Evolutionary conservation across 495 filamentous ascomycete genomes (phyloP).

Genomic region (Xylaria palmicola): DNA sequence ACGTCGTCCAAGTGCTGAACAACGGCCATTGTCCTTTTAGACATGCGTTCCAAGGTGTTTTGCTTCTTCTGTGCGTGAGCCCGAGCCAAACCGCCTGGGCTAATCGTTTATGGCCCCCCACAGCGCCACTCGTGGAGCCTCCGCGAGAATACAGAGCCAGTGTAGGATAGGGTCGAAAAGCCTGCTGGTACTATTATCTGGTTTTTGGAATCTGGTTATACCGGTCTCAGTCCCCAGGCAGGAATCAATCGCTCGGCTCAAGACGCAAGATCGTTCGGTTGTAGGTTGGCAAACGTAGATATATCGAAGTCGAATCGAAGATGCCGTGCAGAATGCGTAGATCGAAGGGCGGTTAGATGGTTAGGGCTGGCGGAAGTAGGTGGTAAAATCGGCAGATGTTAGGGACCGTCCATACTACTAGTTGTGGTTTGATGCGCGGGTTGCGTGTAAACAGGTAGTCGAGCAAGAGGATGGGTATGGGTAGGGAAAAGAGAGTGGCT

Average conservation of each 20-base stretch:
- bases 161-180: neutral
- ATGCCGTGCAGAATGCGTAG: slow-evolving; percentile 1
- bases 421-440: neutral
- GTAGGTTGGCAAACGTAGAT: neutral
- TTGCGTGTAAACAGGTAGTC: too few relatives aligned
- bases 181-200: neutral
- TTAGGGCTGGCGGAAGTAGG: neutral
- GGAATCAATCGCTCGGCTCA: neutral
- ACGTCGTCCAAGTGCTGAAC: neutral
- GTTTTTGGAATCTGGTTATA: too few relatives aligned
- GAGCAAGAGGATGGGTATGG: too few relatives aligned
- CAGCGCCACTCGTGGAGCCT: neutral
- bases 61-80: neutral
- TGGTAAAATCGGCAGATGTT: neutral
- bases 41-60: neutral
- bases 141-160: neutral
- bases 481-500: neutral
- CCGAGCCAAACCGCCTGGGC: neutral
- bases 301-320: neutral
- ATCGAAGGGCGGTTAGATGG: neutral
- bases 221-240: neutral
- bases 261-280: neutral
- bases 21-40: slow-evolving; percentile 2
- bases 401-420: slow-evolving; percentile 16
- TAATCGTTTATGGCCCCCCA: neutral